Evolutionary conservation across 164 flowering plant genomes (phyloP).

Genomic region (Dillenia suffruticosa): DNA sequence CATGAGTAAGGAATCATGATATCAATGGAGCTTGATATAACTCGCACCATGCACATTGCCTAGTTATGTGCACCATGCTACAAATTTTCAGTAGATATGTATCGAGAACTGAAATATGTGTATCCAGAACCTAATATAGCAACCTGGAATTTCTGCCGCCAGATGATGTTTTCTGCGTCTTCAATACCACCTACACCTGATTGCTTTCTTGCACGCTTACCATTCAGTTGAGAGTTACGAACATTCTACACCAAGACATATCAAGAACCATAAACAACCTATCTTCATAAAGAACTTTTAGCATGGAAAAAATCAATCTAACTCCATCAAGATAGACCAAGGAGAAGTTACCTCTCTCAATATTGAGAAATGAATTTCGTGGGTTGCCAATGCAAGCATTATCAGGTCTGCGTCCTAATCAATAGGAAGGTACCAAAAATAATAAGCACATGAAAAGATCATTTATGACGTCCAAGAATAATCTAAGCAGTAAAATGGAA

Average conservation of each 20-base stretch:
- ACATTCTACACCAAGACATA: slow-evolving; percentile 10
- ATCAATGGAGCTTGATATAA: too few species aligned
- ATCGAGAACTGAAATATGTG: too few species aligned
- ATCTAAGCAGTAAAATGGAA: background rate
- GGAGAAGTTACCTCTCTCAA: slow-evolving; percentile 47
- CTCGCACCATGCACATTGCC: too few species aligned
- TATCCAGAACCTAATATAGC: background rate
- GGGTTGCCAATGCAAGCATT: slow-evolving; percentile 65
- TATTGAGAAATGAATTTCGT: slow-evolving; percentile 61
- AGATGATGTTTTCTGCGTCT: background rate
- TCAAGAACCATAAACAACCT: background rate
- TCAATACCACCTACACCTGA: background rate
- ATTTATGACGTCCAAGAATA: too few species aligned
- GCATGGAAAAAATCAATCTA: too few species aligned
- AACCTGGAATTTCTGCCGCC: slow-evolving; percentile 20
- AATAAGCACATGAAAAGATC: too few species aligned
- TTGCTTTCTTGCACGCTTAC: background rate
- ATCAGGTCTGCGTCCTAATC: slow-evolving; percentile 70
- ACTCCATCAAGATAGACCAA: background rate
- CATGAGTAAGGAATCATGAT: too few species aligned
- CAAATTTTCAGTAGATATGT: too few species aligned
- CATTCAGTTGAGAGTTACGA: background rate
- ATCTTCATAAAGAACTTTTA: background rate
- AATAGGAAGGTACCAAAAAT: background rate
- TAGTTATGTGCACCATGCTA: too few species aligned